phyloP scores from a whole-genome alignment of 2,329 filamentous ascomycete genomes.

The Ophiobolus disseminans region DNA sequence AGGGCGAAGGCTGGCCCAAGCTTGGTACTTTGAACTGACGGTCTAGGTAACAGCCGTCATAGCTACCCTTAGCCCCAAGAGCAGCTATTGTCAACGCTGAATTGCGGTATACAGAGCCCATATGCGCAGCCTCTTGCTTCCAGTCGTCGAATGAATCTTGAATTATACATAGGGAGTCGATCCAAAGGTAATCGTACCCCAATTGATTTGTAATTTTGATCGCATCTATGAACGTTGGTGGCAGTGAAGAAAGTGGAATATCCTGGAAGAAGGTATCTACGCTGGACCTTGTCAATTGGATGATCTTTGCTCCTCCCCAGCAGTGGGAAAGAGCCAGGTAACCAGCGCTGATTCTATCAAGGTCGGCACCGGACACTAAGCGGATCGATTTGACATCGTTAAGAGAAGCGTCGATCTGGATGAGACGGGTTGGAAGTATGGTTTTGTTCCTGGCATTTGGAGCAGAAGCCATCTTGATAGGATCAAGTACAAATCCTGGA shows the following conservation, averaged over 20 bases:
- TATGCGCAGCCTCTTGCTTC: background rate
- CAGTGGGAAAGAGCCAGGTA: background rate
- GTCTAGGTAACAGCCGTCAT: background rate
- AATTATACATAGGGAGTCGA: conserved; percentile 4
- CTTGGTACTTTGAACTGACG: background rate
- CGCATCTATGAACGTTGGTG: conserved; percentile 2
- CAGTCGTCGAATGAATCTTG: background rate
- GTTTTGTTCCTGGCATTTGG: too few species aligned
- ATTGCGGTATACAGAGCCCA: background rate
- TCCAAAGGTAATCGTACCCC: background rate
- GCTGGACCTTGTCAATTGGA: background rate
- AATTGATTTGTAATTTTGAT: background rate
- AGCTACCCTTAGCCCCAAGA: background rate
- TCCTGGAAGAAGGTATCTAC: background rate
- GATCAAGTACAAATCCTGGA: too few species aligned
- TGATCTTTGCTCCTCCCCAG: background rate
- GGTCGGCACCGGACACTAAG: background rate
- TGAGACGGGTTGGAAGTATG: too few species aligned
- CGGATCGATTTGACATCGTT: too few species aligned
- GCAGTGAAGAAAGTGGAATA: background rate
- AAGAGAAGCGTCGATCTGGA: too few species aligned
- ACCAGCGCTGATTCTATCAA: background rate
- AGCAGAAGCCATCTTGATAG: too few species aligned
- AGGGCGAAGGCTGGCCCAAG: background rate
- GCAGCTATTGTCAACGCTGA: background rate